These are phyloP conservation scores for Aspergillus kassunensis DNA, from an alignment of 495 filamentous ascomycete genomes.

Conservation along the genomic window DNA sequence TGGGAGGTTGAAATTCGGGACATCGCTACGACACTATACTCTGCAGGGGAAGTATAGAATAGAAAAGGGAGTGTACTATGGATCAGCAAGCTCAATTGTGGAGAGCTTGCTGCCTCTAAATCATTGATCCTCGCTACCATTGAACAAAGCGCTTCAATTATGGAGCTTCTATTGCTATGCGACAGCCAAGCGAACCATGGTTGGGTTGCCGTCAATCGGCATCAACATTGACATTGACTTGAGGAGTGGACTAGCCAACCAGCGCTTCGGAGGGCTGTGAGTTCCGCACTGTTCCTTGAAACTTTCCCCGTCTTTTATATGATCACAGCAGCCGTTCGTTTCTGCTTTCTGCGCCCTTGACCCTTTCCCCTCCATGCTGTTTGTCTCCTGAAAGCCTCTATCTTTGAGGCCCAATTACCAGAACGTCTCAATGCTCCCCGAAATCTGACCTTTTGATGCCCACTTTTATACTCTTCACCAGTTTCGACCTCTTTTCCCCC, in stretches of 20 bases:
- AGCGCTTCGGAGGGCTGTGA: neutral
- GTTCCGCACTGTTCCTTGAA: neutral
- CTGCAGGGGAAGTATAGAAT: constrained; percentile 9
- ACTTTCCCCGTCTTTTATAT: neutral
- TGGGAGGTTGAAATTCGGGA: neutral
- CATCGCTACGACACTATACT: constrained; percentile 5
- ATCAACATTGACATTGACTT: neutral
- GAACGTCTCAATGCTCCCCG: neutral
- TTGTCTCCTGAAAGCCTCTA: neutral
- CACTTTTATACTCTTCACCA: neutral
- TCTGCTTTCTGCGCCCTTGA: neutral
- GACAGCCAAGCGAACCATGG: constrained; percentile 1
- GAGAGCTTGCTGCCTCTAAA: neutral
- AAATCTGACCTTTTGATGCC: neutral
- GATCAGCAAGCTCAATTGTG: neutral
- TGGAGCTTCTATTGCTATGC: neutral
- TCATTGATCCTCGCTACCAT: constrained; percentile 13
- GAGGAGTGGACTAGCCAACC: neutral
- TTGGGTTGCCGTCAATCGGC: neutral
- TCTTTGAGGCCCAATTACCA: neutral
- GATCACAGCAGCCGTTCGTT: neutral
- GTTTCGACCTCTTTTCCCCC: constrained; percentile 14
- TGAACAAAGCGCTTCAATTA: neutral
- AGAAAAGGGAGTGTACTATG: neutral
- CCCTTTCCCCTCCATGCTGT: neutral